A percentile compares a stretch with the other conserved stretches of the same genome.
Conservation (phyloP, 768 basidiomycete genomes). For the Mycena maculata region DNA sequence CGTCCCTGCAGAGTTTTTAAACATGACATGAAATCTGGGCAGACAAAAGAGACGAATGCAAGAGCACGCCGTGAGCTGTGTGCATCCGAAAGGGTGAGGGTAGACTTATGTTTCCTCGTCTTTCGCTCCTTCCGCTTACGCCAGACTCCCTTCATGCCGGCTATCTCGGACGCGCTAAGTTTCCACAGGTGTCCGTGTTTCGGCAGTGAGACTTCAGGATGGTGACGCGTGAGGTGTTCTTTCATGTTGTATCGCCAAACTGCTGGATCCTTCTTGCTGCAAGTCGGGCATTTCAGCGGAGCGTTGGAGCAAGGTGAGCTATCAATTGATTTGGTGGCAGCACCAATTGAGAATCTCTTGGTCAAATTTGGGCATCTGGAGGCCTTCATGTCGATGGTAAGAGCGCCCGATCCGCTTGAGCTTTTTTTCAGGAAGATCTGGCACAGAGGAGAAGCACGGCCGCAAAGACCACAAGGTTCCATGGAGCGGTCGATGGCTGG, state of each 20-base stretch:
- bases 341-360: neutral
- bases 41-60: too few relatives aligned
- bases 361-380: constrained; percentile 1
- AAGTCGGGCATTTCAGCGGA: neutral
- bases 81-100: too few relatives aligned
- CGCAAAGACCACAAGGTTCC: constrained; percentile 44
- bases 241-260: constrained; percentile 14
- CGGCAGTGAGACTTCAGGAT: neutral
- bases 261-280: constrained; percentile 1
- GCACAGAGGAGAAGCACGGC: constrained; percentile 25
- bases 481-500: constrained; percentile 15
- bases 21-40: too few relatives aligned
- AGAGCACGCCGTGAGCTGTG: too few relatives aligned
- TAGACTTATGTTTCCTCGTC: too few relatives aligned
- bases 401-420: neutral
- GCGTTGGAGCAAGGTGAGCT: constrained; percentile 16
- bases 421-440: neutral
- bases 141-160: too few relatives aligned
- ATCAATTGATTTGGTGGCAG: neutral
- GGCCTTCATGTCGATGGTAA: neutral
- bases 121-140: too few relatives aligned
- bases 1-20: too few relatives aligned
- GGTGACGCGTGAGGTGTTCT: neutral
- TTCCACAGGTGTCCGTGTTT: neutral
- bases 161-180: too few relatives aligned